These are phyloP conservation scores for Colletotrichum sublineola DNA, from an alignment of 2,329 filamentous ascomycete species.

Conservation along the genomic window DNA sequence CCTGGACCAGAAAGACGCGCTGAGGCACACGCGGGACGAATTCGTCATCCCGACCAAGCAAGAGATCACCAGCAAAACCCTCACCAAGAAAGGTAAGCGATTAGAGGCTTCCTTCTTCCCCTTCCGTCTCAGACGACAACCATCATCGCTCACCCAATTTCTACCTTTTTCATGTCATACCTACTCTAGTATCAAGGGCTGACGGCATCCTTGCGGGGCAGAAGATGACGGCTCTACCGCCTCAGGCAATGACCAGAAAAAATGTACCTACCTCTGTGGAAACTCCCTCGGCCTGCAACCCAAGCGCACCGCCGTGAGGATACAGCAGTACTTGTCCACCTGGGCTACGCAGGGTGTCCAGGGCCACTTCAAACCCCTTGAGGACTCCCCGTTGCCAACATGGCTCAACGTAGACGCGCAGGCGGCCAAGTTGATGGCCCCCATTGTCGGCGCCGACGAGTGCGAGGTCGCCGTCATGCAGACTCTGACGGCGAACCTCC, in stretches of 20 bases:
- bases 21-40: conserved; percentile 70
- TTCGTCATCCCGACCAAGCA: conserved; percentile 76
- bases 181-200: conserved; percentile 35
- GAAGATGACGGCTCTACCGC: conserved; percentile 14
- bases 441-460: conserved; percentile 76
- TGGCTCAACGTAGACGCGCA: conserved; percentile 82
- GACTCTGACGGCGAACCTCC: conserved; percentile 82
- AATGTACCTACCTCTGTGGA: conserved; percentile 85
- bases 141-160: neutral
- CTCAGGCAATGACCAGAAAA: conserved; percentile 10
- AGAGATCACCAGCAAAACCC: conserved; percentile 48
- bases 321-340: conserved; percentile 78
- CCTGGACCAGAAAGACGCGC: conserved; percentile 68
- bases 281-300: conserved; percentile 92
- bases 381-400: conserved; percentile 74
- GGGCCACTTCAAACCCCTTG: conserved; percentile 80
- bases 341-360: conserved; percentile 86
- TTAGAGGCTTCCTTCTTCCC: neutral
- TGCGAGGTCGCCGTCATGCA: conserved; percentile 87
- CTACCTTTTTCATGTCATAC: neutral
- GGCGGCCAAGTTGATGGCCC: conserved; percentile 74
- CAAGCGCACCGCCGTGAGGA: conserved; percentile 65
- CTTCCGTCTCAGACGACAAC: conserved; percentile 10
- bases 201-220: neutral
- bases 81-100: conserved; percentile 44